Evolutionary conservation across 768 basidiomycete genomes (phyloP).

Genomic region (Hortiboletus flavorubellus): DNA sequence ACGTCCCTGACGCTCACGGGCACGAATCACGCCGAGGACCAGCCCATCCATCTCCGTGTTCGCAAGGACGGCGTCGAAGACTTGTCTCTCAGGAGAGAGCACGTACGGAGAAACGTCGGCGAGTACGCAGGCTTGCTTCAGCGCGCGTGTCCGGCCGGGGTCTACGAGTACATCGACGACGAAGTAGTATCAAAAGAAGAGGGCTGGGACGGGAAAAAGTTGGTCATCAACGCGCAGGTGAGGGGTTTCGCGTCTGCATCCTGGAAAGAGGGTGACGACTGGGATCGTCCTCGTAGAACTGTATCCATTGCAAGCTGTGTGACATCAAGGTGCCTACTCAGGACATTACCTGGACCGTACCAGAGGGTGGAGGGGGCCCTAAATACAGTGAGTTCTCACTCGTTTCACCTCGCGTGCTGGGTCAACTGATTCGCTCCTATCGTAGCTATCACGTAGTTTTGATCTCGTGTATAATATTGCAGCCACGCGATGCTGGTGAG

Average conservation of each 20-base stretch:
- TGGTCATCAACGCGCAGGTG: conserved; percentile 96
- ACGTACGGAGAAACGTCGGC: conserved; percentile 70
- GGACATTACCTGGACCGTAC: conserved; percentile 96
- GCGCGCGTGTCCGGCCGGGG: conserved; percentile 88
- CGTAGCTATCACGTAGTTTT: conserved; percentile 3
- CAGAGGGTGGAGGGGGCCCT: conserved; percentile 95
- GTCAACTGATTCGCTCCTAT: not conserved
- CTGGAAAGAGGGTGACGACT: not conserved
- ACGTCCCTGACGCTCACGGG: conserved; percentile 88
- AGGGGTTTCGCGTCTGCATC: conserved; percentile 11
- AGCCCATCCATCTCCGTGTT: conserved; percentile 84
- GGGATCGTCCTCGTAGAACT: conserved; percentile 51
- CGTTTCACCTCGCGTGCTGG: not conserved
- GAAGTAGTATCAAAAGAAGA: conserved; percentile 48
- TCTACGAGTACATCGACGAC: conserved; percentile 92
- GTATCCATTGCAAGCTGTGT: conserved; percentile 93
- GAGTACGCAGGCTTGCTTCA: conserved; percentile 89
- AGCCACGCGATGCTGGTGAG: too few species aligned
- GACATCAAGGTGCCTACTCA: conserved; percentile 96
- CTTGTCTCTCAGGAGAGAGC: conserved; percentile 46
- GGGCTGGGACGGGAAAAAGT: conserved; percentile 77
- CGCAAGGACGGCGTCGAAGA: conserved; percentile 41
- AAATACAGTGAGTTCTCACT: conserved; percentile 71
- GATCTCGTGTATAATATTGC: not conserved
- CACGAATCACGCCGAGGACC: conserved; percentile 97